phyloP scores from a whole-genome alignment of 2,329 filamentous ascomycete species.

The Botrytis squamosa region DNA sequence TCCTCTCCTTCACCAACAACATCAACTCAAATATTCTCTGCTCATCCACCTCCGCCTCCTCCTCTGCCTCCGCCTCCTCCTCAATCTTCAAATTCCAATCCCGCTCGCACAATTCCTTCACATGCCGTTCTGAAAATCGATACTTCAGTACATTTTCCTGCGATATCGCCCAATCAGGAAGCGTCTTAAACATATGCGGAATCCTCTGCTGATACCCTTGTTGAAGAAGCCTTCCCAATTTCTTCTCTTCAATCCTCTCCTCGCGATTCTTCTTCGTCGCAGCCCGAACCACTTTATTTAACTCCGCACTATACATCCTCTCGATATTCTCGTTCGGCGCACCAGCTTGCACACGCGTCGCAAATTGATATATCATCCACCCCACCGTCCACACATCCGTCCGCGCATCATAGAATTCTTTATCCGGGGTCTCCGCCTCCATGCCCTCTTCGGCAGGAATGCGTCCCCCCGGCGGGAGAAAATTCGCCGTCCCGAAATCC shows the following conservation, averaged over 20 bases:
- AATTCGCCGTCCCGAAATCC: not conserved
- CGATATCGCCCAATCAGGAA: not conserved
- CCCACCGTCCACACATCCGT: constrained; percentile 1
- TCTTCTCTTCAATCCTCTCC: not conserved
- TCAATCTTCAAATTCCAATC: not conserved
- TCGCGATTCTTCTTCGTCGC: not conserved
- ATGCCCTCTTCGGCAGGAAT: not conserved
- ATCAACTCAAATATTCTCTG: not conserved
- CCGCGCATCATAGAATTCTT: not conserved
- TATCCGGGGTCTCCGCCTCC: not conserved
- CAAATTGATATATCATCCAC: not conserved
- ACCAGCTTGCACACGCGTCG: not conserved
- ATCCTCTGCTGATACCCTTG: not conserved
- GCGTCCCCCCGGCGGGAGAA: not conserved
- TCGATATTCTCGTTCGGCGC: not conserved
- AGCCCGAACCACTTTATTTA: not conserved
- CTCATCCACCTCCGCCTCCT: not conserved
- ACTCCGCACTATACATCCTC: not conserved
- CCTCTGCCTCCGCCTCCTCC: not conserved
- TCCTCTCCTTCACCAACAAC: not conserved
- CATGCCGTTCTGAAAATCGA: not conserved
- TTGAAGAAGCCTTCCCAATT: not conserved
- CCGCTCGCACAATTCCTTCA: not conserved
- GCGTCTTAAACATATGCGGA: not conserved
- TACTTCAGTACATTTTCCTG: not conserved